phyloP scores from a whole-genome alignment of 2,329 filamentous ascomycete genomes.

The Colletotrichum lentis region DNA sequence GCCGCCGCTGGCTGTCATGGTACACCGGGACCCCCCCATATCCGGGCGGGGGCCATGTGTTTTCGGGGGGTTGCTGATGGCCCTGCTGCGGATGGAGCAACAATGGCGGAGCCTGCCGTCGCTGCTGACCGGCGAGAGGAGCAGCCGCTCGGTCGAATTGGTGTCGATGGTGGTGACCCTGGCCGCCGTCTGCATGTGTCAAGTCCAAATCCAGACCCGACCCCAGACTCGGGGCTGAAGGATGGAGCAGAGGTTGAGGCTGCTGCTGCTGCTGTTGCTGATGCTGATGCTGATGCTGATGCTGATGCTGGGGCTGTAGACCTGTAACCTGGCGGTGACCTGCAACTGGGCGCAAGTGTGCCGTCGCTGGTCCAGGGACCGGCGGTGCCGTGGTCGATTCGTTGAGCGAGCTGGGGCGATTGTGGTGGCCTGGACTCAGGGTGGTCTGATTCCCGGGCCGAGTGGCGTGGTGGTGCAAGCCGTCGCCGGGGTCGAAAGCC shows the following conservation, averaged over 20 bases:
- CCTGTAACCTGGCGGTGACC: slow-evolving; percentile 15
- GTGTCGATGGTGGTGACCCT: slow-evolving; percentile 22
- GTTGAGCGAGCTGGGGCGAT: slow-evolving; percentile 17
- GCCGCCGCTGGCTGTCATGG: slow-evolving; percentile 14
- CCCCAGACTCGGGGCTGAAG: slow-evolving; percentile 23
- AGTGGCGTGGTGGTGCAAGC: slow-evolving; percentile 36
- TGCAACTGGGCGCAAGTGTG: slow-evolving; percentile 1
- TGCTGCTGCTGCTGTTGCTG: slow-evolving; percentile 11
- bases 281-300: no score
- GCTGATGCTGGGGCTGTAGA: no score
- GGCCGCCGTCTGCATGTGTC: slow-evolving; percentile 22
- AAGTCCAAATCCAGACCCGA: slow-evolving; percentile 18
- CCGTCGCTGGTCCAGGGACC: slow-evolving; percentile 18
- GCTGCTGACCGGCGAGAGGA: slow-evolving; percentile 22
- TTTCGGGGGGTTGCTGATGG: slow-evolving; percentile 7
- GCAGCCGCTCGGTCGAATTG: slow-evolving; percentile 11
- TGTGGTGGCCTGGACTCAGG: slow-evolving; percentile 21
- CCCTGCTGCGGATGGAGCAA: slow-evolving; percentile 30
- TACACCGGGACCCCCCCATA: slow-evolving; percentile 26
- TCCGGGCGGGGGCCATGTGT: slow-evolving; percentile 30
- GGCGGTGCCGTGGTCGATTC: slow-evolving; percentile 6
- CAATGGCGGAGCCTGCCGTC: neutral
- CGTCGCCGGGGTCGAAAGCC: slow-evolving; percentile 27
- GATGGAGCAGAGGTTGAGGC: slow-evolving; percentile 15
- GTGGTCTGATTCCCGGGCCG: slow-evolving; percentile 34